Conservation (phyloP, 2,329 filamentous ascomycete genomes). For the Teratosphaeria destructans region DNA sequence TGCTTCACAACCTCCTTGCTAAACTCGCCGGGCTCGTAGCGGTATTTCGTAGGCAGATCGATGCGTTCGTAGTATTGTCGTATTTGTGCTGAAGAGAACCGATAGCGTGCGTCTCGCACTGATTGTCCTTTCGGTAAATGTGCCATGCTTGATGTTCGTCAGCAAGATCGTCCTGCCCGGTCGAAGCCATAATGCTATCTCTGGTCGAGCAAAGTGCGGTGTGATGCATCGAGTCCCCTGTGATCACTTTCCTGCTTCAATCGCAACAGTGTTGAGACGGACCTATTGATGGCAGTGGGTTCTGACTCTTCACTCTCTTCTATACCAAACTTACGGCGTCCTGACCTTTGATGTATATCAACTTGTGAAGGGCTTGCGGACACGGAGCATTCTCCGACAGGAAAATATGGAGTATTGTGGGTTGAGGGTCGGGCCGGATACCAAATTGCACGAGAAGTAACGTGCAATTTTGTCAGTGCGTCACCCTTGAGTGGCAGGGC, state of each 20-base stretch:
- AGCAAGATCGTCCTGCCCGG: background rate
- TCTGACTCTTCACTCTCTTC: background rate
- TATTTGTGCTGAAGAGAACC: constrained; percentile 7
- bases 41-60: constrained; percentile 11
- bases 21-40: constrained; percentile 10
- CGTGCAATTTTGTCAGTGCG: background rate
- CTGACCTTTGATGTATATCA: background rate
- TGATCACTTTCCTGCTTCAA: background rate
- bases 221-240: background rate
- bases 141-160: background rate
- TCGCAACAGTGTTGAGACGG: background rate
- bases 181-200: background rate
- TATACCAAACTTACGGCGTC: background rate
- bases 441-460: background rate
- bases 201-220: background rate
- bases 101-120: background rate
- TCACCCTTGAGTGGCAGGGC: background rate
- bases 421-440: background rate
- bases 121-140: background rate
- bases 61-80: constrained; percentile 15
- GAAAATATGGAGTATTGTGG: background rate
- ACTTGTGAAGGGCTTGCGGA: background rate
- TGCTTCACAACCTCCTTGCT: constrained; percentile 7
- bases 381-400: background rate
- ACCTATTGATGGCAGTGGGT: background rate